Evolutionary conservation across 2,329 filamentous ascomycete genomes (phyloP).

Genomic region (Aspergillus vadensis): DNA sequence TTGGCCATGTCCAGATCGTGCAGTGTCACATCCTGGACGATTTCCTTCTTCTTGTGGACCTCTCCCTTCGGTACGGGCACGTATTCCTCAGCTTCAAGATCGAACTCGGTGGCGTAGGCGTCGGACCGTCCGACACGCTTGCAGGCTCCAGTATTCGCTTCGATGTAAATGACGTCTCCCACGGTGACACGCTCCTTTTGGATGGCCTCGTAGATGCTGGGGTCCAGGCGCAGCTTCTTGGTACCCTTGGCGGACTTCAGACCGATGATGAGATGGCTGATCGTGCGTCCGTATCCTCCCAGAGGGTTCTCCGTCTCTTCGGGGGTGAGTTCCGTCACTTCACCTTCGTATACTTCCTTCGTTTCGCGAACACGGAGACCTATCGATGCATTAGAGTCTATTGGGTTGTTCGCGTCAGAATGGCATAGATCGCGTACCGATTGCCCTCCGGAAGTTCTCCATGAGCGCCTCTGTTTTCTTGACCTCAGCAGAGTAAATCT

Average conservation of each 20-base stretch:
- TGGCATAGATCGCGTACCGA: constrained; percentile 58
- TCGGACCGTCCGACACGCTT: constrained; percentile 96
- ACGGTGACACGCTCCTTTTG: constrained; percentile 96
- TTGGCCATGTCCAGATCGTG: constrained; percentile 97
- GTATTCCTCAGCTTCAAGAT: constrained; percentile 97
- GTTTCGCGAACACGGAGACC: constrained; percentile 92
- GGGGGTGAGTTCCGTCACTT: constrained; percentile 95
- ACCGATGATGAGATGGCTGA: constrained; percentile 91
- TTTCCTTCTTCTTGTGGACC: constrained; percentile 99
- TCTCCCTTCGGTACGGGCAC: constrained; percentile 98
- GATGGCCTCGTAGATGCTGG: constrained; percentile 98
- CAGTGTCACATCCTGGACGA: constrained; percentile 96
- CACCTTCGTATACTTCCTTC: constrained; percentile 98
- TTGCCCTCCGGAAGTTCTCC: constrained; percentile 98
- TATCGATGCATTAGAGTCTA: constrained; percentile 26
- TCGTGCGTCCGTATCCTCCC: constrained; percentile 95
- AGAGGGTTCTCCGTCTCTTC: constrained; percentile 98
- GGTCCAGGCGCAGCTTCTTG: constrained; percentile 95
- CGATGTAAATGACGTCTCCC: constrained; percentile 98
- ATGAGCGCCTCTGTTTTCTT: constrained; percentile 99
- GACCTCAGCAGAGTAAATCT: constrained; percentile 96
- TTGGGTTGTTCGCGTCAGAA: not conserved
- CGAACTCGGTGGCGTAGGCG: constrained; percentile 97
- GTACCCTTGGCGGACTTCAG: constrained; percentile 94
- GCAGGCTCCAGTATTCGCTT: constrained; percentile 97